Evolutionary conservation across 805 yeast genomes (phyloP).

Genomic region (Wickerhamomyces rabaulensis): DNA sequence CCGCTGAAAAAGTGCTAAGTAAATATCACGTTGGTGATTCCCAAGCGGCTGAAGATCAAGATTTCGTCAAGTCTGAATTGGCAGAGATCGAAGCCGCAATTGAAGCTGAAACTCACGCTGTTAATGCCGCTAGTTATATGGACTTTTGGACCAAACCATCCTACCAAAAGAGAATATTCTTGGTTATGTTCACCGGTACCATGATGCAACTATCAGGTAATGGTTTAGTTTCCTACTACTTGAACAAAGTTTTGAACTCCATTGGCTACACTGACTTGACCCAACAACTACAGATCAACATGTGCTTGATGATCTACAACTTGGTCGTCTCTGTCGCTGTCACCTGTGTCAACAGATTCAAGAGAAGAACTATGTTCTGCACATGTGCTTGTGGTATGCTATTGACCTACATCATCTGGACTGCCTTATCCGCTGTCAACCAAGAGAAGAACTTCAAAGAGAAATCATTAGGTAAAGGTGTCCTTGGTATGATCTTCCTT

Average conservation of each 20-base stretch:
- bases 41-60: conserved; percentile 14
- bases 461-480: conserved; percentile 37
- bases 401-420: conserved; percentile 35
- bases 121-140: conserved; percentile 26
- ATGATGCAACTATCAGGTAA: conserved; percentile 45
- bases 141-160: conserved; percentile 32
- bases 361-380: conserved; percentile 33
- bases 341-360: conserved; percentile 20
- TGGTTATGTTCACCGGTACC: conserved; percentile 28
- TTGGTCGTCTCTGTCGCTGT: conserved; percentile 26
- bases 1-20: conserved; percentile 37
- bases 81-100: conserved; percentile 34
- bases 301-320: conserved; percentile 42
- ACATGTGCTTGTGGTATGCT: conserved; percentile 32
- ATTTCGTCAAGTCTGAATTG: conserved; percentile 32
- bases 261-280: conserved; percentile 45
- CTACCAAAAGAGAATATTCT: conserved; percentile 36
- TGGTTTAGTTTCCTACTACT: conserved; percentile 45
- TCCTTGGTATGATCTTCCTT: conserved; percentile 44
- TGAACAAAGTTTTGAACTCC: conserved; percentile 42
- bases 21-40: conserved; percentile 34
- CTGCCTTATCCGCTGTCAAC: conserved; percentile 40
- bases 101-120: conserved; percentile 34
- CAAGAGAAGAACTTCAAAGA: conserved; percentile 34
- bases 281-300: conserved; percentile 42